These are phyloP conservation scores for Leccinum boreale DNA, from an alignment of 768 basidiomycete species.

Conservation along the genomic window DNA sequence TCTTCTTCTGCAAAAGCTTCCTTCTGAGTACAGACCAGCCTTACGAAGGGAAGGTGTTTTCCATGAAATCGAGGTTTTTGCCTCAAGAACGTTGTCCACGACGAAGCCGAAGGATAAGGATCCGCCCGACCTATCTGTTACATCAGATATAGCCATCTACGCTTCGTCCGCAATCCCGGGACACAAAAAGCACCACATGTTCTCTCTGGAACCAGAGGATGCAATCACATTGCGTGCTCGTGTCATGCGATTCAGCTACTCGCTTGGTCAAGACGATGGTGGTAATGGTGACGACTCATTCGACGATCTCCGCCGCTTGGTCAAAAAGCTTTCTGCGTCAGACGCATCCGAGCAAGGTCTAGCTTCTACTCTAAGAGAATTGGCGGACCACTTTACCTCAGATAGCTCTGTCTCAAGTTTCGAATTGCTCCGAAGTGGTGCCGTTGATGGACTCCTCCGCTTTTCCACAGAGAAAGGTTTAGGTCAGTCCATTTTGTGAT, in stretches of 20 bases:
- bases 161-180: slow-evolving; percentile 52
- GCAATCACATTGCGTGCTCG: slow-evolving; percentile 89
- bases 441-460: slow-evolving; percentile 81
- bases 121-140: slow-evolving; percentile 30
- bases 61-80: slow-evolving; percentile 84
- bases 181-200: slow-evolving; percentile 66
- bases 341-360: slow-evolving; percentile 63
- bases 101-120: slow-evolving; percentile 49
- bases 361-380: slow-evolving; percentile 57
- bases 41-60: slow-evolving; percentile 96
- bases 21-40: slow-evolving; percentile 78
- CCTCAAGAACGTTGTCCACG: slow-evolving; percentile 58
- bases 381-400: slow-evolving; percentile 79
- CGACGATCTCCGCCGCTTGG: slow-evolving; percentile 58
- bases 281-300: slow-evolving; percentile 59
- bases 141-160: slow-evolving; percentile 36
- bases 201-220: slow-evolving; percentile 81
- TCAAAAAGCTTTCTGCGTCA: slow-evolving; percentile 55
- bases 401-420: slow-evolving; percentile 89
- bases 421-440: slow-evolving; percentile 90
- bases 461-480: slow-evolving; percentile 70
- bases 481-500: slow-evolving; percentile 8
- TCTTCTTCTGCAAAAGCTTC: slow-evolving; percentile 79
- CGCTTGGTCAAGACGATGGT: slow-evolving; percentile 52
- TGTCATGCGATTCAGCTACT: slow-evolving; percentile 81